Evolutionary conservation across 768 basidiomycete species (phyloP).

Genomic region (Coprinellus aureogranulatus): DNA sequence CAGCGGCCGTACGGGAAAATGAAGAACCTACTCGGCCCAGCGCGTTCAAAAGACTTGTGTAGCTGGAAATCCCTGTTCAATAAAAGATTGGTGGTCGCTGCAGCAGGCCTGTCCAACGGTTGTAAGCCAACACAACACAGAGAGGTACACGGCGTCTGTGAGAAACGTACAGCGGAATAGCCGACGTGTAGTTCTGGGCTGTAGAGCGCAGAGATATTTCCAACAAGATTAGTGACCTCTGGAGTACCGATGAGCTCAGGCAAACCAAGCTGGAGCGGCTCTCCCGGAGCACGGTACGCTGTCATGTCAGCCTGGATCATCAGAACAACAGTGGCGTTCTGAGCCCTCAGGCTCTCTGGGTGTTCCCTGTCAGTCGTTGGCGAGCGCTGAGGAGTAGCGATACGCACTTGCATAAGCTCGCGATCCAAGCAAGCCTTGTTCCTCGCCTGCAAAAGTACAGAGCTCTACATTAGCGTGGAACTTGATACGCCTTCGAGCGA

Average conservation of each 20-base stretch:
- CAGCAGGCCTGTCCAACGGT: constrained; percentile 64
- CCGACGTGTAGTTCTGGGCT: constrained; percentile 77
- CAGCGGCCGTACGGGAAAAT: background rate
- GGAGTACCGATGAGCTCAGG: constrained; percentile 81
- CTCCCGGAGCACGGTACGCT: constrained; percentile 74
- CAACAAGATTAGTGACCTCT: constrained; percentile 71
- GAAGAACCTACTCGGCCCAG: constrained; percentile 56
- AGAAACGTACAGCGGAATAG: constrained; percentile 51
- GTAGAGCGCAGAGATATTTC: constrained; percentile 75
- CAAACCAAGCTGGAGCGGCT: constrained; percentile 81
- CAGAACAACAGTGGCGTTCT: constrained; percentile 65
- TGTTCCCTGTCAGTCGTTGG: background rate
- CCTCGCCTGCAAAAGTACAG: constrained; percentile 85
- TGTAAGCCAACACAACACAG: too few species aligned
- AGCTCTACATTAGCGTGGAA: constrained; percentile 81
- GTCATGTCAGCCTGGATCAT: constrained; percentile 95
- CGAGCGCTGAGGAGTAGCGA: background rate
- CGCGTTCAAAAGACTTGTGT: constrained; percentile 88
- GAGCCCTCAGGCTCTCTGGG: constrained; percentile 56
- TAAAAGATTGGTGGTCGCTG: constrained; percentile 90
- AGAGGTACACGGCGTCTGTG: too few species aligned
- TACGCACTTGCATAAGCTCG: constrained; percentile 74
- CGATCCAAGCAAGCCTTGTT: constrained; percentile 83
- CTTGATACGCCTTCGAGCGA: constrained; percentile 59
- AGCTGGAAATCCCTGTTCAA: constrained; percentile 78